Evolutionary conservation across 1,139 yeast genomes (phyloP), one percentile per base, ranked within the genome.

Genomic region (Scheffersomyces titani): DNA sequence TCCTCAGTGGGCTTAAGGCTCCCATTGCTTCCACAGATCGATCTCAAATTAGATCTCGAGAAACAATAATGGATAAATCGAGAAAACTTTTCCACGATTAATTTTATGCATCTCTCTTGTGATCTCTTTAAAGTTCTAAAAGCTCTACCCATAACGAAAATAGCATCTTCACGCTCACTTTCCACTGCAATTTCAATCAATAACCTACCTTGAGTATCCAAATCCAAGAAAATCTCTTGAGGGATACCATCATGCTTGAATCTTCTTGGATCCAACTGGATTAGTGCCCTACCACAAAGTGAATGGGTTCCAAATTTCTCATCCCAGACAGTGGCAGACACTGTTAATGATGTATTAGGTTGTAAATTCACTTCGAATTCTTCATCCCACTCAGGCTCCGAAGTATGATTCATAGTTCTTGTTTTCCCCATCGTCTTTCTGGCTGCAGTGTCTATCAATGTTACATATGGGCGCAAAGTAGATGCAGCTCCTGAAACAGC

Each of bases 321-420:
- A 66, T 88, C 90, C 97, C 97, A 92, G 0, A 91, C 86, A 0
- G 90, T 87, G 1, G 85, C 81, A 0, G 85, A 81, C 1, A 90
- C 65, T 1, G 83, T 76, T 19, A 77, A 65, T 3, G 70, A 58
- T 0, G 83, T 74, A 51, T 78, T 72, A 3, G 83, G 81, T 3
- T 75, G 70, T 16, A 77, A 63, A 3, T 78, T 76, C 47, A 90
- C 71, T 67, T 92, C 97, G 68, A 90, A 89, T 56, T 88, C 90
- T 74, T 94, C 98, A 65, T 91, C 91, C 97, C 97, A 94, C 24
- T 83, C 85, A 0, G 98, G 98, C 64, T 87, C 87, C 45, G 83
- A 73, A 5, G 87, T 84, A 56, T 84, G 84, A 50, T 80, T 77
- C 7, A 90, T 77, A 0, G 88, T 81, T 65, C 92, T 80, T 0